Base-by-base conservation (phyloP, 306 rosid genomes). In the Cicer bijugum region DNA sequence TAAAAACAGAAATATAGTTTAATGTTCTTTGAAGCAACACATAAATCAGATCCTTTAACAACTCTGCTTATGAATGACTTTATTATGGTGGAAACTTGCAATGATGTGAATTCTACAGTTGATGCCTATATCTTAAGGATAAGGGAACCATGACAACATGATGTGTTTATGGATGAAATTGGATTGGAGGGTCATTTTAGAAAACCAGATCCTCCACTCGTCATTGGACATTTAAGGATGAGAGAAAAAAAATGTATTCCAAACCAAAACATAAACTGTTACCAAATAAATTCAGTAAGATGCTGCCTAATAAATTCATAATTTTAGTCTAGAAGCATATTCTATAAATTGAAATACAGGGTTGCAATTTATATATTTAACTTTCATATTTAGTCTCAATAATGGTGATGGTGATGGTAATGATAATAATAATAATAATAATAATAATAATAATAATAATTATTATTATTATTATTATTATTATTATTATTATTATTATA, bases 11-110 rank as follows among this genome's bases (percentile, higher is more conserved):
- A 19, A 19, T 1, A 19, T 1, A 19, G 20, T 19, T 19, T 19
- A 19, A 19, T 19, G 20, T 19, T 19, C 76, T 91, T 84, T 48
- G 69, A 89, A 80, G 83, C 88, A 6, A 92, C 94, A 58, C 98
- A 88, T 74, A 39, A 75, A 48, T 84, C 83, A 1, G 98, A 93
- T 51, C 97, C 98, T 1, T n/a, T 93, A 46, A 89, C 96, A 64
- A 89, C 96, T 8, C 72, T 91, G 55, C 89, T 89, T 33, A 88
- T 91, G 96, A 93, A 93, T 47, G 97, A 93, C 39, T 93, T 85
- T n/a, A 93, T 89, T 58, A 96, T 93, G 47, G 91, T 93, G 23
- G 98, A 93, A 83, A 91, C 96, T 10, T 94, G 98, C 76, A 75
- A 69, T 69, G 96, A 91, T 51, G 87, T 65, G 12, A 88, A 93